Conservation (phyloP, 371 early-diverging fungal species). For the Mortierella sp. region DNA sequence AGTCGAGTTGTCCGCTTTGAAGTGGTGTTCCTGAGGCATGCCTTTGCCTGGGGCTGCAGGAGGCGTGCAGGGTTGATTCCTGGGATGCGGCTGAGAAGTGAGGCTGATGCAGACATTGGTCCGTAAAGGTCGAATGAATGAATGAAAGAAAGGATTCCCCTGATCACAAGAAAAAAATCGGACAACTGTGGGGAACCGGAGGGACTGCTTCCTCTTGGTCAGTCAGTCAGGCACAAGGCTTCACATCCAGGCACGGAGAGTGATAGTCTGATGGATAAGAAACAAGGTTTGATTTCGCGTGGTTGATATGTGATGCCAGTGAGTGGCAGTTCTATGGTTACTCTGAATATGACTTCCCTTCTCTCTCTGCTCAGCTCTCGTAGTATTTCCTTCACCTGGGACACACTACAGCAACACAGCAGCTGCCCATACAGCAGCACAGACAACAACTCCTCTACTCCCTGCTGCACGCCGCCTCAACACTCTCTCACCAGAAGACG, state of each 20-base stretch:
- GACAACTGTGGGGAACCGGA: neutral
- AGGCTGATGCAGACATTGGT: slow-evolving; percentile 26
- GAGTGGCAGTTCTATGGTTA: neutral
- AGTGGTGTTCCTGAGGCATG: neutral
- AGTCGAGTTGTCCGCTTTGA: neutral
- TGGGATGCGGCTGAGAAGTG: slow-evolving; percentile 19
- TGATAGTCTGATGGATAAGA: neutral
- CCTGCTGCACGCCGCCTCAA: neutral
- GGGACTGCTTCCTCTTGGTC: neutral
- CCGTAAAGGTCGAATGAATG: neutral
- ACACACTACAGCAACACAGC: neutral
- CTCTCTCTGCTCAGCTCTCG: neutral
- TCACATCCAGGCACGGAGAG: neutral
- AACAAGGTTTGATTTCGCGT: neutral
- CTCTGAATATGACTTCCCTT: neutral
- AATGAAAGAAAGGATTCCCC: neutral
- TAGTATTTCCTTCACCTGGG: neutral
- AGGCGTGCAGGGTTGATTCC: slow-evolving; percentile 8
- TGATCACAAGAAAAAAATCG: neutral
- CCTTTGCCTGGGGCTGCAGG: neutral
- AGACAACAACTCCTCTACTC: neutral
- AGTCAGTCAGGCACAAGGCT: neutral
- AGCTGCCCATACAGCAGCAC: neutral
- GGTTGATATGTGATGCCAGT: neutral
- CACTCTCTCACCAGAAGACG: neutral